Evolutionary conservation across 2,329 filamentous ascomycete genomes (phyloP), one percentile per base, ranked within the genome.

Genomic region (Colletotrichum noveboracense): DNA sequence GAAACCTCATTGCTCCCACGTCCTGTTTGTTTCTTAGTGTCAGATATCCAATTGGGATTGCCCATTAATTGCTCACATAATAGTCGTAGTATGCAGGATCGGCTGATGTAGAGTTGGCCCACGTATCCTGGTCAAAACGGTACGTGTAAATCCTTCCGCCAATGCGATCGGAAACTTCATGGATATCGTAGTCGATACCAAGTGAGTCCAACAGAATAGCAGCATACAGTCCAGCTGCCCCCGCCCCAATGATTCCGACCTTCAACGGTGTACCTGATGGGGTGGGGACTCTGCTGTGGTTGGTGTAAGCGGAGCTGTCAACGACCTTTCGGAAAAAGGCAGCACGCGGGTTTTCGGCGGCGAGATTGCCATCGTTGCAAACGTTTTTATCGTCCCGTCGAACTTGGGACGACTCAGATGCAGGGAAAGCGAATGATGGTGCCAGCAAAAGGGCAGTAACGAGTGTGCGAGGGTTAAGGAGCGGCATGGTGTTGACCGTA

Each of bases 1-100:
- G 85, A 52, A 84, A 86, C 6, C 85, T 75, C 86, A 87, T 87
- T 0, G 85, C 86, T 5, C 85, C 85, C 8, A 86, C 81, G 70
- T 86, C 85, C 68, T 84, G 77, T 3, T 1, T 36, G 28, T 38
- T 26, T 82, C 77, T 3, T 3, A 52, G 28, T 55, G 26, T 28
- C 32, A 30, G 32, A 1, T 30, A 32, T 36, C 32, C 18, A 10
- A n/a, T 1, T n/a, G 18, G 2, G 10, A 3, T n/a, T 62, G 14
- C 10, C 4, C 0, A 34, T 26, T 12, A 12, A 9, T 12, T 3
- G 36, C 75, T 70, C 36, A 80, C 78, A 71, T 84, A 85, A 74
- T 85, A 85, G 70, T 84, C 80, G 65, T 83, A 82, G 61, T 79
- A 77, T 2, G 71, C 75, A 5, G 78, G 75, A 12, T 79, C 74